phyloP scores from a whole-genome alignment of 2,329 filamentous ascomycete genomes.

The Claviceps monticola region DNA sequence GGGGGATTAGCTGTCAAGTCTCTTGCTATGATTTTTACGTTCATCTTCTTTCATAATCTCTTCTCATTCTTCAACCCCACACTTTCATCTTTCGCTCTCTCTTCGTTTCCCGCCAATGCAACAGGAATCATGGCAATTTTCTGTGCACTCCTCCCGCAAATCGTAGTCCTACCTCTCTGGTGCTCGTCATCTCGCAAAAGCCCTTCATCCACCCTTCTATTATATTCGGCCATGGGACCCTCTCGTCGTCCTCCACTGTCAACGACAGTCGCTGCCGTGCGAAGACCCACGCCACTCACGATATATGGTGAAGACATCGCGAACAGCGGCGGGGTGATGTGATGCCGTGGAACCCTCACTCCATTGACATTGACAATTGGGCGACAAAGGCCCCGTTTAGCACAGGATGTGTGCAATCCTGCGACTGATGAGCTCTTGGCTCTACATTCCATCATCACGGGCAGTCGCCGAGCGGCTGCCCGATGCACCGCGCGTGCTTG shows the following conservation, averaged over 20 bases:
- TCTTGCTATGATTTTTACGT: background rate
- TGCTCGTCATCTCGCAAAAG: conserved; percentile 75
- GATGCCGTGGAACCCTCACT: background rate
- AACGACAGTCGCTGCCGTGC: conserved; percentile 17
- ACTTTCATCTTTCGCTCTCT: no score
- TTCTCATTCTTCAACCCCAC: background rate
- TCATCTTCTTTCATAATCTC: background rate
- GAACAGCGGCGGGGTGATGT: background rate
- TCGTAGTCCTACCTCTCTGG: conserved; percentile 52
- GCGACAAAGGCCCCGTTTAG: background rate
- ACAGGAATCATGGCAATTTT: conserved; percentile 8
- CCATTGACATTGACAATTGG: background rate
- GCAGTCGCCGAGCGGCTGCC: conserved; percentile 8
- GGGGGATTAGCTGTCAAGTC: background rate
- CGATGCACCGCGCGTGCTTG: conserved; percentile 7
- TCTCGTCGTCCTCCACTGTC: conserved; percentile 18
- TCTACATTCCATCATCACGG: conserved; percentile 6
- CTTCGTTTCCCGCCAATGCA: no score
- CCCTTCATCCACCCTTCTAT: conserved; percentile 61
- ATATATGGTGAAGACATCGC: background rate
- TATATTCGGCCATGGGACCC: conserved; percentile 81
- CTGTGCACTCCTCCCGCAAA: background rate
- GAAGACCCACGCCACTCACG: background rate
- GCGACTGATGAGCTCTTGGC: conserved; percentile 1
- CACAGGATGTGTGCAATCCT: conserved; percentile 2